A percentile compares a stretch with the other conserved stretches of the same genome.
Conservation (phyloP, 2,329 filamentous ascomycete species). For the Alternaria metachromatica region DNA sequence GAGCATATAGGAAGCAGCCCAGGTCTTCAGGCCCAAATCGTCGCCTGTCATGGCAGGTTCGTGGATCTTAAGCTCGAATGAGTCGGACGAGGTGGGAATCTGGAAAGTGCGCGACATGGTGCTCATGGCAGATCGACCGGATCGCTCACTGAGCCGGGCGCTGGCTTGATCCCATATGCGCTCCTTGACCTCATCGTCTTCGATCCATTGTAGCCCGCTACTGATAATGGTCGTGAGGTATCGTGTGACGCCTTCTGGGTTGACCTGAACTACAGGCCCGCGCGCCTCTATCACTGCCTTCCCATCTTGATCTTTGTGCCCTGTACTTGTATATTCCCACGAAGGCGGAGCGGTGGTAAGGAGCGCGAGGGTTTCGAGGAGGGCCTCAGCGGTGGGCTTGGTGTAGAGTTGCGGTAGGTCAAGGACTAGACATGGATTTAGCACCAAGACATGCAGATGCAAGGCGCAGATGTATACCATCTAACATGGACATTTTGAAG, state of each 20-base stretch:
- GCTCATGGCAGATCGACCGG: conserved; percentile 75
- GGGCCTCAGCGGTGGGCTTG: conserved; percentile 69
- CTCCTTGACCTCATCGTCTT: conserved; percentile 70
- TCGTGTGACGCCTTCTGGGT: conserved; percentile 60
- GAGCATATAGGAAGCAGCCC: conserved; percentile 88
- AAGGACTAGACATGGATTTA: conserved; percentile 57
- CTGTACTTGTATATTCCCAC: conserved; percentile 63
- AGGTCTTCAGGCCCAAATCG: conserved; percentile 90
- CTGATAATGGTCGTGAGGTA: conserved; percentile 75
- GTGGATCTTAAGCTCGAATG: conserved; percentile 70
- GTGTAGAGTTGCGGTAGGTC: conserved; percentile 86
- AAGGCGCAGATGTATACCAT: conserved; percentile 29
- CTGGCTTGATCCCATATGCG: conserved; percentile 80
- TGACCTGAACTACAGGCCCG: conserved; percentile 46
- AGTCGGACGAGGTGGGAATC: conserved; percentile 57
- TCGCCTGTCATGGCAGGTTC: conserved; percentile 90
- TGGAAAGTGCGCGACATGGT: conserved; percentile 66
- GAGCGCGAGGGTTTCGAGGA: conserved; percentile 70
- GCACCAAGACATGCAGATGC: neutral
- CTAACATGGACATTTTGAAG: conserved; percentile 32
- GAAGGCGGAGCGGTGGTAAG: conserved; percentile 72
- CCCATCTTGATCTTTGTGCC: conserved; percentile 3
- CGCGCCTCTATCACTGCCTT: conserved; percentile 30
- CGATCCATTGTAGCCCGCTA: conserved; percentile 72
- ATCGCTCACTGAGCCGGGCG: conserved; percentile 80